A percentile compares a stretch with the other conserved stretches of the same genome.
Conservation (phyloP, 345 rosid species). For the Litchi chinensis region DNA sequence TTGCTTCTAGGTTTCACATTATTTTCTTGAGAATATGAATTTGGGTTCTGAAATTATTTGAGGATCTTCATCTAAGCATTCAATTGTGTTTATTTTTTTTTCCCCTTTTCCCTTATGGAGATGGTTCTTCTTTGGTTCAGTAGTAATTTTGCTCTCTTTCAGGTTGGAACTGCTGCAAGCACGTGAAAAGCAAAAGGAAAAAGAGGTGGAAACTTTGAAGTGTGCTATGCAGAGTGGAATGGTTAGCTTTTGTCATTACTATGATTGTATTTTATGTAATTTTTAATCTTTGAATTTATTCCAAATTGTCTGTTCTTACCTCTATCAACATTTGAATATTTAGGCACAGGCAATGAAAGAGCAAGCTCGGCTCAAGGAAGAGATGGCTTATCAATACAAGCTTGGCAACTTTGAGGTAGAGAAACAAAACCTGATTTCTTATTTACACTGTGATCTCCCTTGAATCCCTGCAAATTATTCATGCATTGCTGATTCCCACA, state of each 20-base stretch:
- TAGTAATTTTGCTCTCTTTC: conserved; percentile 26
- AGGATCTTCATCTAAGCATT: background rate
- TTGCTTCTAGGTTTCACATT: background rate
- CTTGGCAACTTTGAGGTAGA: conserved; percentile 86
- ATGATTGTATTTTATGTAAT: background rate
- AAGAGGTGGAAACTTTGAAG: conserved; percentile 73
- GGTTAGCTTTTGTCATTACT: conserved; percentile 49
- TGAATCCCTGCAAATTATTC: background rate
- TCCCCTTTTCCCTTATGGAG: background rate
- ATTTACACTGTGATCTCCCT: background rate
- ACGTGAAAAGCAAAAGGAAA: conserved; percentile 92
- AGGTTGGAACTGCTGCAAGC: conserved; percentile 74
- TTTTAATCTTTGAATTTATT: background rate
- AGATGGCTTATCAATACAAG: conserved; percentile 93
- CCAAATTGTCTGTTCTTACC: background rate
- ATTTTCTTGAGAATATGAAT: background rate
- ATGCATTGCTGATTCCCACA: background rate
- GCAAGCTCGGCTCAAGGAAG: conserved; percentile 87
- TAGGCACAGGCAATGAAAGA: conserved; percentile 98
- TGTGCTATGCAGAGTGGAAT: conserved; percentile 94
- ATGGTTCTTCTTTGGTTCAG: background rate
- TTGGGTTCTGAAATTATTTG: conserved; percentile 1
- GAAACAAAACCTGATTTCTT: background rate
- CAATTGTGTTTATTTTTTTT: background rate
- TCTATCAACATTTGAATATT: conserved; percentile 15